Percentiles rank a stretch among this genome's conserved stretches.
phyloP scores from a whole-genome alignment of 805 yeast genomes.

The Ogataea angusta region DNA sequence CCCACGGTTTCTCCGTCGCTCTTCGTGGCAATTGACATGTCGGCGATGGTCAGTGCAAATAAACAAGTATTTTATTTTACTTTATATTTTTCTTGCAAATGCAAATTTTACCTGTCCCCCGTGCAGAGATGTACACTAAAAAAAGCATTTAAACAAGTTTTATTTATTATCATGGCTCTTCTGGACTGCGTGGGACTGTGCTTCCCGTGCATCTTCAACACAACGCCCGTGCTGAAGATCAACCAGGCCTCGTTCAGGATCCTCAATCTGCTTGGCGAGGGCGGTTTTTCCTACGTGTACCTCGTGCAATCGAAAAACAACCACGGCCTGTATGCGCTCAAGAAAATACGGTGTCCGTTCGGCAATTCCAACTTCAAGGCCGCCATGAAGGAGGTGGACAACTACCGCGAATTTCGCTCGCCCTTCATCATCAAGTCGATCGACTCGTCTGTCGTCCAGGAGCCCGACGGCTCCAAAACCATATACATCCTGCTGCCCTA shows the following conservation, averaged over 20 bases:
- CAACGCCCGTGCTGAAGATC: conserved; percentile 55
- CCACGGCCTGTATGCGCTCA: conserved; percentile 63
- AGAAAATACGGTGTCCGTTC: conserved; percentile 83
- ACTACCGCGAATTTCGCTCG: conserved; percentile 64
- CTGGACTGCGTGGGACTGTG: conserved; percentile 29
- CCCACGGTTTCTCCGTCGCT: conserved; percentile 14
- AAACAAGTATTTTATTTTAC: conserved; percentile 1
- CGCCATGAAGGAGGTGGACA: conserved; percentile 76
- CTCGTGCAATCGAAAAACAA: conserved; percentile 53
- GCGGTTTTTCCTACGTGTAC: conserved; percentile 85
- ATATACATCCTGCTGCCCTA: conserved; percentile 79
- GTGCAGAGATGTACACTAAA: conserved; percentile 11
- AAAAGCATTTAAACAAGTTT: background rate
- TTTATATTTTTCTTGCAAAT: conserved; percentile 3
- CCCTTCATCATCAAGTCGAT: conserved; percentile 67
- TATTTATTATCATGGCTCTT: conserved; percentile 9
- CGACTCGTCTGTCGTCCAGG: conserved; percentile 70
- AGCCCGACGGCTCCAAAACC: conserved; percentile 74
- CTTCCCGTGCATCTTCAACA: conserved; percentile 41
- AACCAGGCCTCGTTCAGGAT: conserved; percentile 63
- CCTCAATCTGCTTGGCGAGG: conserved; percentile 78
- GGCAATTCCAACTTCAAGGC: conserved; percentile 71
- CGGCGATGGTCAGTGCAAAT: background rate
- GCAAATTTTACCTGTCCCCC: conserved; percentile 6
- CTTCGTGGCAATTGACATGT: conserved; percentile 24